Base-by-base conservation (phyloP, 2,329 filamentous ascomycete species). In the Fusarium sp. region DNA sequence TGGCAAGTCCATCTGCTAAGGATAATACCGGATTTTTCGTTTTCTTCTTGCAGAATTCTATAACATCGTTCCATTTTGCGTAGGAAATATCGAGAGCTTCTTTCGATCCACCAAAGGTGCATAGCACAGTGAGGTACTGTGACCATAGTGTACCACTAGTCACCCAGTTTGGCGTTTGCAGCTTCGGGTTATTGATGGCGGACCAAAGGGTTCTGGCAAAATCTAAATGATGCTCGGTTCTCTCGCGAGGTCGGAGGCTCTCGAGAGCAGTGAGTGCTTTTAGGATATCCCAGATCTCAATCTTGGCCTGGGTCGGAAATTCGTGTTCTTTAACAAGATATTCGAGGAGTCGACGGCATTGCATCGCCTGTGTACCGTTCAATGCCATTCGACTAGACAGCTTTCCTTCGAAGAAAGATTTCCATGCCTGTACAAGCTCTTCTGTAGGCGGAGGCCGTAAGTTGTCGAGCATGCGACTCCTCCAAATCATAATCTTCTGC, bases 401-500 rank as follows among this genome's bases (percentile, higher is more conserved):
- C 81, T 92, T 87, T 79, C 85, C 85, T 24, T 83, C 79, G 75
- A 95, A 91, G 72, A 95, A 91, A 15, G 85, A 82, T 61, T 83
- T 85, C 80, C 93, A 91, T 10, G 92, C 93, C 39, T 88, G 84
- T 1, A 89, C 81, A 6, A 97, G 84, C 38, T 93, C 89, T n/a
- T 86, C 80, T 7, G 86, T 83, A 1, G 88, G 81, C 22, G 93
- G 94, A 15, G 90, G 88, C 38, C 94, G 89, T 39, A 91, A 85
- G 57, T 88, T 86, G 62, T 93, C 87, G 57, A 88, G 86, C 73
- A 91, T 83, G 68, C 90, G 88, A 73, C 89, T 89, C 58, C 88
- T 85, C 80, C 94, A 88, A 65, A 93, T 88, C 76, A 93, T 88
- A 83, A 97, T 89, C 22, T 87, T 88, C 72, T 90, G 89, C 77